A percentile compares a stretch with the other conserved stretches of the same genome.
Evolutionary conservation across 129 eudicot species (phyloP).

Genomic region (Arctium minus): DNA sequence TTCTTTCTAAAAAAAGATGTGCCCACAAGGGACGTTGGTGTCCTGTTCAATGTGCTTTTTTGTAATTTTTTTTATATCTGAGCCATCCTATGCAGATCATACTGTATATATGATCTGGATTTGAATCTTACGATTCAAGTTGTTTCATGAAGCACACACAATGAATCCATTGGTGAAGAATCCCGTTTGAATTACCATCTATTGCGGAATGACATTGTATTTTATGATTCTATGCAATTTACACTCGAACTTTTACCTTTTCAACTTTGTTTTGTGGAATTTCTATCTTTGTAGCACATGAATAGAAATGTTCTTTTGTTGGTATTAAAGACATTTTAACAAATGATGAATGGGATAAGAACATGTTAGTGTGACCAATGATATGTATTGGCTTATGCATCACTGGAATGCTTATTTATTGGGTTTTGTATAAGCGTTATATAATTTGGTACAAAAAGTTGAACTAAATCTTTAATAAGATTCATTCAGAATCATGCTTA

Average conservation of each 20-base stretch:
- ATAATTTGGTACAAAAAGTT: background rate
- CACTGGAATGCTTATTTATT: background rate
- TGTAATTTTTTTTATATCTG: background rate
- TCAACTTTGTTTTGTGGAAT: background rate
- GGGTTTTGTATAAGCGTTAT: background rate
- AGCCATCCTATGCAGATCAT: background rate
- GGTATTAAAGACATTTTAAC: background rate
- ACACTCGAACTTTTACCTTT: background rate
- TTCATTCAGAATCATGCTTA: slow-evolving; percentile 11
- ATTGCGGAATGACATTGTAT: background rate
- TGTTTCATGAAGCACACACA: background rate
- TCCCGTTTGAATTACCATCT: background rate
- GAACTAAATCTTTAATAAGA: background rate
- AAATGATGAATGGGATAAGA: background rate
- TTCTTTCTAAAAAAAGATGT: background rate
- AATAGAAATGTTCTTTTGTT: background rate
- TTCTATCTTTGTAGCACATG: background rate
- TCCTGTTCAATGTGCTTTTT: too few species aligned
- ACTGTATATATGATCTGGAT: background rate
- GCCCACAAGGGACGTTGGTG: background rate
- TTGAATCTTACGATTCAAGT: background rate
- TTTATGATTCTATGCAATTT: background rate
- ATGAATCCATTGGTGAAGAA: background rate
- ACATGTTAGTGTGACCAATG: background rate
- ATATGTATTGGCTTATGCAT: background rate